Conservation (phyloP, 2,329 filamentous ascomycete species). For the Fusarium sp. region DNA sequence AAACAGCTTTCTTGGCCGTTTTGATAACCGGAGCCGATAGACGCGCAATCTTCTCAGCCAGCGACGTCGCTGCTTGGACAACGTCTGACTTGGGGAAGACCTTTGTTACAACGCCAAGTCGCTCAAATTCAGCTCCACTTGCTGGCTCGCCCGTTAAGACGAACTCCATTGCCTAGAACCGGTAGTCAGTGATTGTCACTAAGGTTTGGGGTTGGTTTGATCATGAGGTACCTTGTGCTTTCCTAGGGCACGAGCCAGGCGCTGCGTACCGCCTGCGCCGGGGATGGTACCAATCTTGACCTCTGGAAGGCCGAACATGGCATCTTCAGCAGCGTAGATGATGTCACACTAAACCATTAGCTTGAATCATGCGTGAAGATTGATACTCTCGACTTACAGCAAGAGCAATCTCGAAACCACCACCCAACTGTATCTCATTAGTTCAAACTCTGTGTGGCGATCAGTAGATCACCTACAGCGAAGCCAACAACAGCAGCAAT, state of each 20-base stretch:
- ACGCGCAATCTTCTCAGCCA: conserved; percentile 25
- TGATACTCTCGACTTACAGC: conserved; percentile 8
- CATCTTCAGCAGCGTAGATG: conserved; percentile 45
- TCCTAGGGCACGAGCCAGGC: conserved; percentile 45
- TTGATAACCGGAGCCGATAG: conserved; percentile 22
- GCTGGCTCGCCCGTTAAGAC: conserved; percentile 28
- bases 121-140: conserved; percentile 25
- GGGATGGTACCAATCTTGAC: conserved; percentile 49
- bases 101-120: conserved; percentile 23
- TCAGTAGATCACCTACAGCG: conserved; percentile 13
- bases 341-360: conserved; percentile 43
- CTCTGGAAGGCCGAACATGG: conserved; percentile 49
- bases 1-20: conserved; percentile 29
- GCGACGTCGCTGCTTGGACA: background rate
- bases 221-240: conserved; percentile 43
- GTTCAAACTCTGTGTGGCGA: background rate
- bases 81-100: conserved; percentile 28
- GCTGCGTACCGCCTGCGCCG: conserved; percentile 48
- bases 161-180: conserved; percentile 27
- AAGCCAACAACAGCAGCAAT: conserved; percentile 32
- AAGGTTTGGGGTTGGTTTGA: background rate
- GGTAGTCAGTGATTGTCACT: background rate
- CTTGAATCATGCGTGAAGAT: background rate
- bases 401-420: conserved; percentile 33
- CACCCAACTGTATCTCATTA: conserved; percentile 21